Evolutionary conservation across 345 rosid genomes (phyloP).

Genomic region (Pelargonium nanum): DNA sequence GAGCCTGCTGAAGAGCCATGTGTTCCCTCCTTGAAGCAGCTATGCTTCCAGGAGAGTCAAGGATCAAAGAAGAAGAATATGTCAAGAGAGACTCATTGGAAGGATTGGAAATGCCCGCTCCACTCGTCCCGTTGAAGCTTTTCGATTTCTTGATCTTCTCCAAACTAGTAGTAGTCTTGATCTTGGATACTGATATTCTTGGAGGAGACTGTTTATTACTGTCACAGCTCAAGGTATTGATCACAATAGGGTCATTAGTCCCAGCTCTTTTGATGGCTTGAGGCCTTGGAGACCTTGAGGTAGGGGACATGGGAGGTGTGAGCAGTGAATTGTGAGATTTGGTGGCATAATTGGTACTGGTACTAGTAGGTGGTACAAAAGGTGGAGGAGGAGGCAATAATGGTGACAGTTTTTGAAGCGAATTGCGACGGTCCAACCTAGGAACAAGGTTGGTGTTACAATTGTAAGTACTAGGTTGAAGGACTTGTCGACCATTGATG

Average conservation of each 20-base stretch:
- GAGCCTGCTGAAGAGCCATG: constrained; percentile 50
- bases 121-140: constrained; percentile 12
- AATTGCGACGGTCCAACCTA: constrained; percentile 25
- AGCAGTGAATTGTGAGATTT: not conserved
- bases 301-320: not conserved
- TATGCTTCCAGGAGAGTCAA: constrained; percentile 50
- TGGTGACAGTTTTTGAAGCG: constrained; percentile 33
- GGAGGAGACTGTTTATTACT: no score
- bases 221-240: no score
- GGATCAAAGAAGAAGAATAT: constrained; percentile 14
- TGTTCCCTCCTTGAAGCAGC: constrained; percentile 68
- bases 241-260: no score
- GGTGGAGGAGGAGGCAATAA: constrained; percentile 11
- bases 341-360: not conserved
- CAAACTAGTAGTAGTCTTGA: not conserved
- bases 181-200: no score
- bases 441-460: constrained; percentile 53
- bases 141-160: not conserved
- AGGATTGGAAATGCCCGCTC: not conserved
- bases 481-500: constrained; percentile 53
- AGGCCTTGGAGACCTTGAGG: no score
- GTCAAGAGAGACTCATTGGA: not conserved
- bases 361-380: constrained; percentile 11
- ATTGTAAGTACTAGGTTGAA: no score
- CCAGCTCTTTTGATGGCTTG: no score